These are phyloP conservation scores for Ophiostoma quercus DNA, from an alignment of 2,329 filamentous ascomycete genomes.

Conservation along the genomic window DNA sequence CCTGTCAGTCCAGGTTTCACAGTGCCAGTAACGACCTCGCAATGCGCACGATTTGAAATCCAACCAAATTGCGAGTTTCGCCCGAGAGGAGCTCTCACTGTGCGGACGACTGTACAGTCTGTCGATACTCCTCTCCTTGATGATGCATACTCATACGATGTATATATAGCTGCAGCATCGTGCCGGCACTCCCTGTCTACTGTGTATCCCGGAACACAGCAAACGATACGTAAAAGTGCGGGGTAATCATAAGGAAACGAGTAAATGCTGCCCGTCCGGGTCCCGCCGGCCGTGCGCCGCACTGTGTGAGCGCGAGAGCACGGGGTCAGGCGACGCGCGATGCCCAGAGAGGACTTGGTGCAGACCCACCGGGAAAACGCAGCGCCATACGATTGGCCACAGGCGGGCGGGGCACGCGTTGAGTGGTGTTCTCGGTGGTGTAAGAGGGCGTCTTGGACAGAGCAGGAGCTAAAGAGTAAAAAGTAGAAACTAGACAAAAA, in stretches of 20 bases:
- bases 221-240: slow-evolving; percentile 6
- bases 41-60: background rate
- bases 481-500: background rate
- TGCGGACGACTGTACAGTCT: slow-evolving; percentile 12
- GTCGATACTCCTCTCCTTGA: background rate
- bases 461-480: background rate
- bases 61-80: slow-evolving; percentile 1
- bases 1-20: slow-evolving; percentile 4
- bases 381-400: slow-evolving; percentile 11
- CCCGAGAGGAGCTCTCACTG: slow-evolving; percentile 15
- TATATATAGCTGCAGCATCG: background rate
- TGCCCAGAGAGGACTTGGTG: background rate
- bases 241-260: background rate
- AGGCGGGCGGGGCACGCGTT: slow-evolving; percentile 12
- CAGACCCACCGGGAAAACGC: background rate
- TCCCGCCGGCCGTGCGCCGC: slow-evolving; percentile 4
- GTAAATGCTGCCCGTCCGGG: background rate
- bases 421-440: slow-evolving; percentile 11
- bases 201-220: background rate
- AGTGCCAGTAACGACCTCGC: background rate
- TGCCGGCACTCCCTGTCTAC: background rate
- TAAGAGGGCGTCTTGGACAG: slow-evolving; percentile 5
- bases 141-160: background rate
- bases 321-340: slow-evolving; percentile 22
- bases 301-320: slow-evolving; percentile 20